Evolutionary conservation across 352 stramenopile species (phyloP), one percentile per base, ranked within the genome.

Genomic region (Phytophthora multivora): DNA sequence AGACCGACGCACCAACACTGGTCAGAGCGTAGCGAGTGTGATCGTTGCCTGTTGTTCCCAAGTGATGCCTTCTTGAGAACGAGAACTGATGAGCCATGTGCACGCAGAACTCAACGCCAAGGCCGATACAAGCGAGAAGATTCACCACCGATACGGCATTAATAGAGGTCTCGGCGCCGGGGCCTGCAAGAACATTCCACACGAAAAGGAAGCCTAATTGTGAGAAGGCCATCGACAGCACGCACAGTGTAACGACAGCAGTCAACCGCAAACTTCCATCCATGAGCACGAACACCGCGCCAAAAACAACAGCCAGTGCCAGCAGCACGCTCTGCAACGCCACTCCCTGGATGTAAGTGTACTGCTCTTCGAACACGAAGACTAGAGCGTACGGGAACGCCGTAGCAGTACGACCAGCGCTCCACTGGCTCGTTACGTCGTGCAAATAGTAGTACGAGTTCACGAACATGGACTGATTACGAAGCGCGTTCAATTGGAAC

Each of bases 351-450:
- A 97, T 97, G 60, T 93, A 96, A 46, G 79, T 83, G 75, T 97
- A 97, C 69, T 97, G 91, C 53, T 97, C 91, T 61, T 97, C 96
- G 61, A 90, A 97, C 15, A 97, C 87, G 62, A 97, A 96, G 40
- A 93, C 94, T 31, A 97, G 69, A 42, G 83, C 89, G 66, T 97
- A 97, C 13, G 89, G 87, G 52, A 97, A 97, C 11, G 88, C 86
- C 12, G 62, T 67, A 36, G 55, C 49, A 39, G 50, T 10, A 48
- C 41, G 42, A 45, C 42, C 42, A 12, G 66, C 35, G n/a, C 73
- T 74, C 80, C 77, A 90, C 15, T 65, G 51, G 35, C 58, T 56
- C 5, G 77, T 82, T 33, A 88, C 63, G 1, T 80, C 55, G 59
- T 91, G 78, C 38, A 95, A 71, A 48, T 97, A 97, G 62, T 90